phyloP scores from a whole-genome alignment of 129 eudicot species.

The Artemisia argyi region DNA sequence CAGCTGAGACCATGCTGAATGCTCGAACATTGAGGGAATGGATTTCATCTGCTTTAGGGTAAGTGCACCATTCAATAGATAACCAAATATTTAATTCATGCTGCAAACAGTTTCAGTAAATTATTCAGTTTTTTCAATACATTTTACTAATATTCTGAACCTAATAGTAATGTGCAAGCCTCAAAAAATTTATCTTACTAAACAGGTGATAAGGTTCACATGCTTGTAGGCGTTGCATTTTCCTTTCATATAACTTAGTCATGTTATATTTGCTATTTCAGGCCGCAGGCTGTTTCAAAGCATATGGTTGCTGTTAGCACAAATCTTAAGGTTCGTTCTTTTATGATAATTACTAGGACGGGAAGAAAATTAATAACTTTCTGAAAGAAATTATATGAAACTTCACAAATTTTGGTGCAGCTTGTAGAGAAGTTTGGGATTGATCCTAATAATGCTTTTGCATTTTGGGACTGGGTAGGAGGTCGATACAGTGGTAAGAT shows the following conservation, averaged over 20 bases:
- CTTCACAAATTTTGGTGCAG: slow-evolving; percentile 40
- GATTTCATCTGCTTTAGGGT: slow-evolving; percentile 96
- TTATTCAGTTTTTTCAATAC: too few relatives aligned
- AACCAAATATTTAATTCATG: too few relatives aligned
- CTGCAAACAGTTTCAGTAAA: too few relatives aligned
- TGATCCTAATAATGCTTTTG: slow-evolving; percentile 97
- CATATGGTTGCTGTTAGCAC: slow-evolving; percentile 99
- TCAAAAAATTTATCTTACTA: neutral
- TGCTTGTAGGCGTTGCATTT: neutral
- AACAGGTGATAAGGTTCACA: neutral
- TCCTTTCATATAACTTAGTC: slow-evolving; percentile 1
- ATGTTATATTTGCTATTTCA: slow-evolving; percentile 29
- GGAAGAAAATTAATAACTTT: neutral
- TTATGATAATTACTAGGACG: neutral
- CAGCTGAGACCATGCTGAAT: slow-evolving; percentile 98
- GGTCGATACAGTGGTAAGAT: slow-evolving; percentile 97
- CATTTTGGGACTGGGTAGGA: slow-evolving; percentile 99
- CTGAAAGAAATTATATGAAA: neutral
- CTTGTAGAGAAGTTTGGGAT: slow-evolving; percentile 98
- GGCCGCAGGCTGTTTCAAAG: slow-evolving; percentile 93
- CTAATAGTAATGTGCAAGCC: neutral
- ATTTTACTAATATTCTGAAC: neutral
- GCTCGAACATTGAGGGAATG: slow-evolving; percentile 97
- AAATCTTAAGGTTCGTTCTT: slow-evolving; percentile 67
- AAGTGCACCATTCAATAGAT: slow-evolving; percentile 23